These are phyloP conservation scores for Clathrus columnatus DNA, from an alignment of 768 basidiomycete genomes.

Conservation along the genomic window DNA sequence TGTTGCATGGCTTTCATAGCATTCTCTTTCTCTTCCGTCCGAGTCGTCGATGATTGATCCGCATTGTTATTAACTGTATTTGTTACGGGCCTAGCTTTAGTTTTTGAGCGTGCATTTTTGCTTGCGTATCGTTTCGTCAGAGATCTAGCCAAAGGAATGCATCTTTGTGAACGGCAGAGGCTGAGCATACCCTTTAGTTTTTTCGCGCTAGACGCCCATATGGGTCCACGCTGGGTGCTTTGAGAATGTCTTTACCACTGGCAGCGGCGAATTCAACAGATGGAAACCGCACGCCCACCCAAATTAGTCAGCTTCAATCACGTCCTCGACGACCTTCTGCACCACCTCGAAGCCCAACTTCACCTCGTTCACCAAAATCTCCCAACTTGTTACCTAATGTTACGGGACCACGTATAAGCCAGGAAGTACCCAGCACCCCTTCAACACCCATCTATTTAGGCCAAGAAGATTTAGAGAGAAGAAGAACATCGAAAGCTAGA, in stretches of 20 bases:
- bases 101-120: not conserved
- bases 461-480: slow-evolving; percentile 1
- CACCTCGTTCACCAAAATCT: slow-evolving; percentile 1
- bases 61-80: not conserved
- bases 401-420: slow-evolving; percentile 2
- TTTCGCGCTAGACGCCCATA: not conserved
- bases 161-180: not conserved
- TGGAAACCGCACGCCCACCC: slow-evolving; percentile 1
- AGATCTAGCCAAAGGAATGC: not conserved
- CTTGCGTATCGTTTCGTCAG: not conserved
- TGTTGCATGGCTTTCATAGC: not conserved
- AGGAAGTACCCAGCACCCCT: not conserved
- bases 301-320: not conserved
- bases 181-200: not conserved
- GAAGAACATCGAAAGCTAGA: slow-evolving; percentile 33
- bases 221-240: not conserved
- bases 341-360: not conserved
- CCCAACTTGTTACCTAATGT: slow-evolving; percentile 3
- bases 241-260: not conserved
- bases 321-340: not conserved
- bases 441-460: slow-evolving; percentile 1
- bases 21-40: too few relatives aligned
- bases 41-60: not conserved
- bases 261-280: not conserved
- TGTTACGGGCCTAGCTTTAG: not conserved